A percentile compares a stretch with the other conserved stretches of the same genome.
These are phyloP conservation scores for Calonectria naviculata DNA, from an alignment of 2,329 filamentous ascomycete species.

Conservation along the genomic window DNA sequence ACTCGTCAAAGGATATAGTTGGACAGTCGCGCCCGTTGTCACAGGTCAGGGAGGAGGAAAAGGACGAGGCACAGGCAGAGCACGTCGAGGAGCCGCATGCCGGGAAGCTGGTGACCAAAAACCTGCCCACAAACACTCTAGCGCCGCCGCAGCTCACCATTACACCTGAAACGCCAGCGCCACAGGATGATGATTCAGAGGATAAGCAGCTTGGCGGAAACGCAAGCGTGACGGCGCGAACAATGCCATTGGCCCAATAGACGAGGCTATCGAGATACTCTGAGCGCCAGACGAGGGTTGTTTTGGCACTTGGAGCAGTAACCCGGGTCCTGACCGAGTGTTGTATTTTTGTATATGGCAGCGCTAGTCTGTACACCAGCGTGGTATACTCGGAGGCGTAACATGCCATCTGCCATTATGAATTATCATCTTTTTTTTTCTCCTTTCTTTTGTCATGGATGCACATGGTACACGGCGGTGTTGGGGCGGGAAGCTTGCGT, in stretches of 20 bases:
- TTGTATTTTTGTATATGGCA: constrained; percentile 41
- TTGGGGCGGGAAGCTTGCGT: constrained; percentile 7
- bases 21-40: constrained; percentile 44
- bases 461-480: constrained; percentile 7
- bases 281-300: not conserved
- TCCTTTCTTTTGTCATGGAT: not conserved
- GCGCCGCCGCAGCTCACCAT: constrained; percentile 57
- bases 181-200: constrained; percentile 47
- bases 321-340: constrained; percentile 10
- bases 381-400: constrained; percentile 14
- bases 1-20: constrained; percentile 31
- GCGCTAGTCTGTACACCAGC: constrained; percentile 6
- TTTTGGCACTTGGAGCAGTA: not conserved
- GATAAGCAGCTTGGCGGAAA: constrained; percentile 56
- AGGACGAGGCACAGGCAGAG: constrained; percentile 46
- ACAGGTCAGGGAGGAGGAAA: constrained; percentile 52
- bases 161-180: constrained; percentile 62
- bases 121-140: constrained; percentile 15
- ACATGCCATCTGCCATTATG: constrained; percentile 29
- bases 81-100: constrained; percentile 41
- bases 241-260: constrained; percentile 41
- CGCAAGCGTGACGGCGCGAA: constrained; percentile 47
- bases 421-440: not conserved
- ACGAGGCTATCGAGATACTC: not conserved
- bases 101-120: not conserved